phyloP scores from a whole-genome alignment of 2,329 filamentous ascomycete species.

The Colletotrichum liriopes region DNA sequence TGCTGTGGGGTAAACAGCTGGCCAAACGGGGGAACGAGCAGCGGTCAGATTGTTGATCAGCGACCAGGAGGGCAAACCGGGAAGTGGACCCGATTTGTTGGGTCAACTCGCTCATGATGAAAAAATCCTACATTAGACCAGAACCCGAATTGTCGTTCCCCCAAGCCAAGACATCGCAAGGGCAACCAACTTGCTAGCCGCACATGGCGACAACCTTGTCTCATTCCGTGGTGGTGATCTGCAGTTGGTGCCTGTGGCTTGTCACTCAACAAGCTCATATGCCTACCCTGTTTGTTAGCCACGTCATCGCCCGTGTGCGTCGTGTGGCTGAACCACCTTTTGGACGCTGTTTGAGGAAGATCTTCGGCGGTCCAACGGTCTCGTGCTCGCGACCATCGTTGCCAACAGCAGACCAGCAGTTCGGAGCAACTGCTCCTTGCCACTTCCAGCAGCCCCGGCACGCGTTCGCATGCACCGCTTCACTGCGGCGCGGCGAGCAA shows the following conservation, averaged over 20 bases:
- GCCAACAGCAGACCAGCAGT: background rate
- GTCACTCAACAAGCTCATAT: background rate
- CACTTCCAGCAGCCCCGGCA: background rate
- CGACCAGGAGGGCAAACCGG: background rate
- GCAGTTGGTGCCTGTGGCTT: background rate
- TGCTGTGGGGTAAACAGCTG: background rate
- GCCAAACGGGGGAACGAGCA: constrained; percentile 4
- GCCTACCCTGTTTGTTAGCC: constrained; percentile 4
- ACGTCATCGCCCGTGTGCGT: constrained; percentile 21
- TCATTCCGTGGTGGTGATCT: background rate
- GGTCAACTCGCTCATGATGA: constrained; percentile 18
- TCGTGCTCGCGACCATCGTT: background rate
- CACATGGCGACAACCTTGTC: background rate
- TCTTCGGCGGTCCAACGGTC: constrained; percentile 2
- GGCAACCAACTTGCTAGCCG: background rate
- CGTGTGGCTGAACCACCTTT: background rate
- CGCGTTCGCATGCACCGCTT: background rate
- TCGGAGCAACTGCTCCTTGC: constrained; percentile 26
- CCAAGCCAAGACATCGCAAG: background rate
- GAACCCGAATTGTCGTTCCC: background rate
- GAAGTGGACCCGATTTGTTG: constrained; percentile 17
- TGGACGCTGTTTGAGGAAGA: background rate
- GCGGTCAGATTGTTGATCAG: background rate
- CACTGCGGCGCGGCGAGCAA: background rate
- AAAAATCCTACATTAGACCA: background rate